Conservation (phyloP, 257 asterid species). For the Solanum pinnatisectum region DNA sequence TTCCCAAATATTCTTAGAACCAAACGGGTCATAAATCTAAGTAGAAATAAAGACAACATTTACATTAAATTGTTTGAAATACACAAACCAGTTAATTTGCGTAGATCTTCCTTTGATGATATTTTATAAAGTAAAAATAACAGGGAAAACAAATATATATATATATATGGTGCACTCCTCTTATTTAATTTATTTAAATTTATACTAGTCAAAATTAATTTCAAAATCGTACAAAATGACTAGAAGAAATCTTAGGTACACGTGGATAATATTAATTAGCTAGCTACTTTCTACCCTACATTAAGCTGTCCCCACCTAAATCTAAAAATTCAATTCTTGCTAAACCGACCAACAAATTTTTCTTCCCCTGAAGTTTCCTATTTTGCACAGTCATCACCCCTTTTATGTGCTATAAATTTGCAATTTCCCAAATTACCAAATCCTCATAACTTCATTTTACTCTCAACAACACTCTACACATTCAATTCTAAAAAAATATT, state of each 20-base stretch:
- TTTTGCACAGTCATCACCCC: too few relatives aligned
- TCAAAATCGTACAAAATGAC: background rate
- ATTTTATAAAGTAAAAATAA: background rate
- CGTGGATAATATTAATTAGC: slow-evolving; percentile 20
- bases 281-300: background rate
- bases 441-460: background rate
- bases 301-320: slow-evolving; percentile 4
- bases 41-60: too few relatives aligned
- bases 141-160: background rate
- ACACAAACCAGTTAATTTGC: too few relatives aligned
- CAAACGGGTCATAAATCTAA: too few relatives aligned
- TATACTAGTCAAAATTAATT: background rate
- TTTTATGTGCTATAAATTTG: slow-evolving; percentile 28
- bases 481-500: background rate
- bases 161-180: background rate
- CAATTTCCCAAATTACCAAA: background rate
- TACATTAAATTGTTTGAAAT: too few relatives aligned
- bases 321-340: background rate
- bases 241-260: slow-evolving; percentile 11
- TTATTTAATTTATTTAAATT: background rate
- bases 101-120: background rate
- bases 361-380: slow-evolving; percentile 7
- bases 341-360: slow-evolving; percentile 16
- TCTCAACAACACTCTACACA: background rate
- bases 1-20: too few relatives aligned